Percentiles rank a stretch among this genome's conserved stretches.
Conservation (phyloP, 2,329 filamentous ascomycete genomes). For the Aspergillus sp. region DNA sequence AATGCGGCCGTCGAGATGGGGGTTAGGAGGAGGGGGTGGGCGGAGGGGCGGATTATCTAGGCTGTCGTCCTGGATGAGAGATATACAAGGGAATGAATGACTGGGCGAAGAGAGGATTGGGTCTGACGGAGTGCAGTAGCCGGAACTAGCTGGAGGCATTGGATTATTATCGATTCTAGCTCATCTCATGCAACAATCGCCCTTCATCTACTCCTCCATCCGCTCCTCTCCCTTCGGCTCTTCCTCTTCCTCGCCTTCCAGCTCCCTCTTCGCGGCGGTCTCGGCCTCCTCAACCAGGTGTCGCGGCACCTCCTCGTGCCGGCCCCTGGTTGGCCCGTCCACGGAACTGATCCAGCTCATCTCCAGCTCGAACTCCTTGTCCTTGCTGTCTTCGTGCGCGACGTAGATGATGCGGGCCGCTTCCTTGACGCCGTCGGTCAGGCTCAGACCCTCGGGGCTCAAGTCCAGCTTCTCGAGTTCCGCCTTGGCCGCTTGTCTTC, state of each 20-base stretch:
- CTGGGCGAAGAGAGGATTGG: neutral
- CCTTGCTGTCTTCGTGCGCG: slow-evolving; percentile 97
- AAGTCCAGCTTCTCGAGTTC: slow-evolving; percentile 97
- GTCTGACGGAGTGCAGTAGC: neutral
- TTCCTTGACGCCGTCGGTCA: slow-evolving; percentile 87
- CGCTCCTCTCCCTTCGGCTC: slow-evolving; percentile 67
- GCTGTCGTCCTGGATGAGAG: too few relatives aligned
- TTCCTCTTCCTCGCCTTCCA: slow-evolving; percentile 75
- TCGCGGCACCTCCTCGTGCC: slow-evolving; percentile 87
- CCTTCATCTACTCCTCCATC: too few relatives aligned
- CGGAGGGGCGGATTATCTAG: slow-evolving; percentile 53
- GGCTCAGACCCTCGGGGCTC: slow-evolving; percentile 61
- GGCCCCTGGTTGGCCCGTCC: slow-evolving; percentile 81
- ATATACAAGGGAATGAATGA: slow-evolving; percentile 1
- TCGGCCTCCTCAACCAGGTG: slow-evolving; percentile 86
- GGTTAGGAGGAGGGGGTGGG: slow-evolving; percentile 77
- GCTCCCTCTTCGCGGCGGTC: slow-evolving; percentile 77
- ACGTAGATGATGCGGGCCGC: slow-evolving; percentile 95
- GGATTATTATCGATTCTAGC: slow-evolving; percentile 48
- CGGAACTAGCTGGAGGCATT: slow-evolving; percentile 2
- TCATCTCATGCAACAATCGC: too few relatives aligned
- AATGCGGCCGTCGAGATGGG: slow-evolving; percentile 88
- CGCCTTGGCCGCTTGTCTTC: slow-evolving; percentile 90
- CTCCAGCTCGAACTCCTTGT: slow-evolving; percentile 98
- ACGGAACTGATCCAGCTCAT: slow-evolving; percentile 93